These are phyloP conservation scores for Nothophytophthora sp. DNA, from an alignment of 352 stramenopile genomes.

Conservation along the genomic window DNA sequence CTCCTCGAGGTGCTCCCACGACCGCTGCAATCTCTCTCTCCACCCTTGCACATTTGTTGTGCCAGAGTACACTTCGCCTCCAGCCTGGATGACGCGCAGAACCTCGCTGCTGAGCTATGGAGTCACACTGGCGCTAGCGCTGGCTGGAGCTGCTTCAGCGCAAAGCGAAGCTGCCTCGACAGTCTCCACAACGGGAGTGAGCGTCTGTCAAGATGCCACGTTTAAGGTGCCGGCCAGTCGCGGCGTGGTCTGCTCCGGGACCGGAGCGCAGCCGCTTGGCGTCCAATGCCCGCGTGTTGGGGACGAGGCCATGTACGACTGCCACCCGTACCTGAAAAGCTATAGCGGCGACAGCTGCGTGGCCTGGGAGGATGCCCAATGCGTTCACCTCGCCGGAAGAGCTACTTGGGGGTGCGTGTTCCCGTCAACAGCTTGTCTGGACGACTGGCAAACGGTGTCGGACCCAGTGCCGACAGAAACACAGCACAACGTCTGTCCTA, in stretches of 20 bases:
- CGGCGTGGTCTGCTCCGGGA: constrained; percentile 33
- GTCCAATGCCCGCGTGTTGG: constrained; percentile 30
- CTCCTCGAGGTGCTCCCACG: too few relatives aligned
- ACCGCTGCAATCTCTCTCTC: too few relatives aligned
- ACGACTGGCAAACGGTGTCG: background rate
- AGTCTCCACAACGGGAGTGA: constrained; percentile 16
- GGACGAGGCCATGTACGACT: constrained; percentile 27
- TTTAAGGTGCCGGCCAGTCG: constrained; percentile 27
- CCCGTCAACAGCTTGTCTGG: constrained; percentile 29
- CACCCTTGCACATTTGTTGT: too few relatives aligned
- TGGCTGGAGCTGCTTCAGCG: too few relatives aligned
- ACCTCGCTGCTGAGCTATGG: too few relatives aligned
- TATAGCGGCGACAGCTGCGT: constrained; percentile 26
- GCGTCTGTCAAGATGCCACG: constrained; percentile 48
- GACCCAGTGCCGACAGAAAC: background rate
- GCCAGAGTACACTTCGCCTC: too few relatives aligned
- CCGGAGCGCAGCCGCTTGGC: constrained; percentile 19
- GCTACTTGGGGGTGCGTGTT: constrained; percentile 45
- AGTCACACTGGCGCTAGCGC: background rate
- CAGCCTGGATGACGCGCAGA: too few relatives aligned
- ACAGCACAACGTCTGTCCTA: constrained; percentile 12
- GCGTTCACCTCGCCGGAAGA: constrained; percentile 22
- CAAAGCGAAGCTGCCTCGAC: background rate
- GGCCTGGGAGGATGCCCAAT: constrained; percentile 38
- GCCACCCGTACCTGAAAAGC: constrained; percentile 34